phyloP scores from a whole-genome alignment of 2,329 filamentous ascomycete species.

The Sarocladium brachiariae region DNA sequence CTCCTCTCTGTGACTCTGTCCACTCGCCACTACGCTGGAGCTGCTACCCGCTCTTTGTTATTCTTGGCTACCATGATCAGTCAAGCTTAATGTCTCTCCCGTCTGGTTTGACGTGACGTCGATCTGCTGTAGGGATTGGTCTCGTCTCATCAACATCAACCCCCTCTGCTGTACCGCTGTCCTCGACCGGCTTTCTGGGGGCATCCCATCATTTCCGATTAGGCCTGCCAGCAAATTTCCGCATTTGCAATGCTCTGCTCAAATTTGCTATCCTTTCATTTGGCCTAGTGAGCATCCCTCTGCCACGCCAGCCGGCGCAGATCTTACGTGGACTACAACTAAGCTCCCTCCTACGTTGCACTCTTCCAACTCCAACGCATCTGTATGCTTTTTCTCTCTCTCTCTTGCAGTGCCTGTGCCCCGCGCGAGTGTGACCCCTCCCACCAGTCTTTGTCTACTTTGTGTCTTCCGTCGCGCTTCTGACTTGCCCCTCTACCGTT shows the following conservation, averaged over 20 bases:
- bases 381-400: background rate
- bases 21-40: background rate
- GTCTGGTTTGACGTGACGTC: background rate
- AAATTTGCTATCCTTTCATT: background rate
- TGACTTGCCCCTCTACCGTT: background rate
- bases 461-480: background rate
- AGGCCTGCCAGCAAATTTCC: background rate
- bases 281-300: background rate
- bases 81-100: conserved; percentile 1
- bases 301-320: background rate
- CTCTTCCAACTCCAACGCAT: background rate
- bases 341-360: background rate
- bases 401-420: conserved; percentile 7
- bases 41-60: background rate
- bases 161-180: background rate
- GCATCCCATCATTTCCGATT: background rate
- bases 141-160: conserved; percentile 1
- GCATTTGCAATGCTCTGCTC: background rate
- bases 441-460: background rate
- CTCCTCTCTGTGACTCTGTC: conserved; percentile 5
- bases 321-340: background rate
- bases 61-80: background rate
- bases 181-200: background rate
- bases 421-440: conserved; percentile 5
- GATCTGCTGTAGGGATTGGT: background rate